A percentile compares a stretch with the other conserved stretches of the same genome.
Conservation (phyloP, 2,329 filamentous ascomycete genomes). For the Ploettnerulaceae sp. region DNA sequence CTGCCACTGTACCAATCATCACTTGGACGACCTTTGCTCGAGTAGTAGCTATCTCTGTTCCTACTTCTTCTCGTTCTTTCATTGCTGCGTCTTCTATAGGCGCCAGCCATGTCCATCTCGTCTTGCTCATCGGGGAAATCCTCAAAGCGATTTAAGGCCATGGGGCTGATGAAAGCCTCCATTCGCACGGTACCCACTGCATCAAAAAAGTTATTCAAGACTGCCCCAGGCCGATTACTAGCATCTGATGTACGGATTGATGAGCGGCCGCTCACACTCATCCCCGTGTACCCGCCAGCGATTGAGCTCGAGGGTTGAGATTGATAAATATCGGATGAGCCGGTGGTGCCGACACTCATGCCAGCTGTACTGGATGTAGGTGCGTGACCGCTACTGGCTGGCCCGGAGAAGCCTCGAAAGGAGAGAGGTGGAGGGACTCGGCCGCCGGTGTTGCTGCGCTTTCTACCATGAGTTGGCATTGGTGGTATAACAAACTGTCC, state of each 20-base stretch:
- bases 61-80: conserved; percentile 28
- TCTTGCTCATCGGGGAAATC: conserved; percentile 33
- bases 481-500: conserved; percentile 28
- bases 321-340: conserved; percentile 58
- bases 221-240: conserved; percentile 28
- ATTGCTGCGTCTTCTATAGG: conserved; percentile 27
- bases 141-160: conserved; percentile 37
- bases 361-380: conserved; percentile 52
- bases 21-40: conserved; percentile 34
- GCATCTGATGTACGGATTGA: conserved; percentile 33
- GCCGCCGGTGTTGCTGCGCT: conserved; percentile 84
- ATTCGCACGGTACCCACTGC: conserved; percentile 88
- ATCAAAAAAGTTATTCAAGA: conserved; percentile 62
- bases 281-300: conserved; percentile 37
- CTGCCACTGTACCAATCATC: conserved; percentile 47
- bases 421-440: conserved; percentile 64
- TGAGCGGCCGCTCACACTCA: conserved; percentile 38
- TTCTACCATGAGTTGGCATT: conserved; percentile 62
- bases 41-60: conserved; percentile 31
- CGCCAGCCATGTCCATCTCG: conserved; percentile 29
- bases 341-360: conserved; percentile 52
- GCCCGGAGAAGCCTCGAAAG: conserved; percentile 68
- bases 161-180: conserved; percentile 85
- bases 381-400: conserved; percentile 26
- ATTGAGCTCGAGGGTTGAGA: conserved; percentile 44